These are phyloP conservation scores for Acanthochlamys bracteata DNA, from an alignment of 106 monocot species.

Conservation along the genomic window DNA sequence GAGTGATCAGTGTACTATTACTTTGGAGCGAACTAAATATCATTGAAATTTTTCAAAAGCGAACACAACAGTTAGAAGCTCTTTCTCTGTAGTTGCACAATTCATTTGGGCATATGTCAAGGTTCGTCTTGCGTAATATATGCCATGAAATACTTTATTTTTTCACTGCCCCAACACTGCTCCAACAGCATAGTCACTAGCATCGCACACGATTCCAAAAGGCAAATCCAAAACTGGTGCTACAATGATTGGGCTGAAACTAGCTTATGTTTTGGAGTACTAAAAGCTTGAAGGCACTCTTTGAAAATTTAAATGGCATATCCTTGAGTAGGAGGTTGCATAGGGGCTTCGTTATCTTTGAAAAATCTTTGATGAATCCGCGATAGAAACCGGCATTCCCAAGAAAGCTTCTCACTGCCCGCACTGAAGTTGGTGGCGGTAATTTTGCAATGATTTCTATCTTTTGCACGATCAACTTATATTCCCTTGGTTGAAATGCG, in stretches of 20 bases:
- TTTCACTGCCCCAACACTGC: neutral
- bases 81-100: constrained; percentile 4
- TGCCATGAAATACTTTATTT: neutral
- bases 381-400: neutral
- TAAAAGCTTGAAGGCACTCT: neutral
- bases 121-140: neutral
- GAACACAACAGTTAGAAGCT: constrained; percentile 1
- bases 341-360: neutral
- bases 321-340: neutral
- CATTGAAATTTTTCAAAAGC: neutral
- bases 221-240: neutral
- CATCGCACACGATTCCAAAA: neutral
- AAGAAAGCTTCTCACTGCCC: neutral
- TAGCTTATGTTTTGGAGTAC: neutral
- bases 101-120: neutral
- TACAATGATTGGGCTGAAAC: neutral
- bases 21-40: neutral
- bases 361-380: neutral
- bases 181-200: neutral
- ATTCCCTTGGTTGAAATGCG: neutral
- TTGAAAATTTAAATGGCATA: neutral
- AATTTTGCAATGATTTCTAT: neutral
- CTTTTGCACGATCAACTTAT: neutral
- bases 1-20: constrained; percentile 1
- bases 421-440: neutral